Base-by-base conservation (phyloP, 2,329 filamentous ascomycete species). In the Ampelomyces quisqualis region DNA sequence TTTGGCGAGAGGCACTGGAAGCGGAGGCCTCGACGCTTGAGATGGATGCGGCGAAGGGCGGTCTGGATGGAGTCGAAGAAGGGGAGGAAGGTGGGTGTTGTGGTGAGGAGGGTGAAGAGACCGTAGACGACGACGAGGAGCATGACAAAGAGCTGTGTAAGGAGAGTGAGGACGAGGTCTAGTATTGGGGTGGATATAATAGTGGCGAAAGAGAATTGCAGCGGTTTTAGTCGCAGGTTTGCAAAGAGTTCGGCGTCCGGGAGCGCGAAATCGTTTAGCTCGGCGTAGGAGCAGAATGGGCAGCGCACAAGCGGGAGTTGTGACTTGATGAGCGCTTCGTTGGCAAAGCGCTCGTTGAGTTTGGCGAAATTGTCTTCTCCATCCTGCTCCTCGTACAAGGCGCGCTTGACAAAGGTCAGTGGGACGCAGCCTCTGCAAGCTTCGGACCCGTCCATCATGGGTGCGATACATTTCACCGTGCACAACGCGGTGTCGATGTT, bases 261-360 rank as follows among this genome's bases (percentile, higher is more conserved):
- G 5, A 62, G 47, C 1, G 59, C 51, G 13, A 70, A 56, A 28
- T 75, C 71, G 66, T 96, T 89, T 18, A 90, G 77, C 72, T 97
- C 93, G 21, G 89, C 89, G 62, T 97, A 98, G 52, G 77, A 78
- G 74, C 91, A 98, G 63, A 94, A 96, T 0, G 90, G 90, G 58
- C 93, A 97, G 26, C 84, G 83, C 33, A 93, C 77, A 2, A 97
- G 78, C 3, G 86, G 84, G 5, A 95, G 70, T 15, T 81, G 78
- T 17, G 85, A 87, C 40, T 85, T 83, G 18, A 86, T 70, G 1
- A 98, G 77, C 14, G 77, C 81, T 55, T 95, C 87, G 43, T 86
- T 84, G 3, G 86, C 84, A 17, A 94, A 76, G 20, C 89, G 83
- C 52, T 87, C 83, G 60, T 95, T 86, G 23, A 97, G 81, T 60